Base-by-base conservation (phyloP, 2,329 filamentous ascomycete genomes). In the Neonectria sp. region DNA sequence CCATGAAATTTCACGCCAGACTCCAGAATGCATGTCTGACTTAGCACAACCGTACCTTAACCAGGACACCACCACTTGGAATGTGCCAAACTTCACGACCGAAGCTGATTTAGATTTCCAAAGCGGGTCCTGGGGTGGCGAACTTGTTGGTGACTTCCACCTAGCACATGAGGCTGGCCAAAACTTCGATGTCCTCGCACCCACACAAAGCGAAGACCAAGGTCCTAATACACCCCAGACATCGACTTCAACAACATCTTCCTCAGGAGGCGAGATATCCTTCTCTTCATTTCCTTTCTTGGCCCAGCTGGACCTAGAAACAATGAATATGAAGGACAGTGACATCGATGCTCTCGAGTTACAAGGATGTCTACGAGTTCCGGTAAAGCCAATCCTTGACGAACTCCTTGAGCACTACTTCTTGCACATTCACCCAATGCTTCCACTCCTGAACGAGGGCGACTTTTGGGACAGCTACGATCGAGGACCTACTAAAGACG, bases 381-480 rank as follows among this genome's bases (percentile, higher is more conserved):
- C 53, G 5, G n/a, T 15, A 1, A 24, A 56, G 11, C 37, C 53
- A 29, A n/a, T 56, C 4, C 37, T 56, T 8, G 24, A 56, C 24
- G 24, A 56, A 2, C 25, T 56, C 8, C 8, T 56, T 5, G 11
- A 12, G 4, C 53, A 56, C 24, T 56, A 56, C 35, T 56, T 56
- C 17, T 45, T 56, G 37, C 25, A 43, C n/a, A 25, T 56, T n/a
- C 53, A 56, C 17, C 53, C 53, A 12, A 56, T 56, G 53, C 53
- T 56, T 25, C 53, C 53, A 45, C 15, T 56, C 17, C 35, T 56
- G 1, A 9, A 43, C 17, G 53, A 56, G 11, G 53, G 37, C 3
- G 53, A 45, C 2, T 45, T 56, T 29, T 56, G 53, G 53, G 25
- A 56, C 4, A n/a, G 11, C n/a, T 31, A 15, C n/a, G 24, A 27